Evolutionary conservation across 1,139 yeast genomes (phyloP).

Genomic region (Taphrina wiesneri): DNA sequence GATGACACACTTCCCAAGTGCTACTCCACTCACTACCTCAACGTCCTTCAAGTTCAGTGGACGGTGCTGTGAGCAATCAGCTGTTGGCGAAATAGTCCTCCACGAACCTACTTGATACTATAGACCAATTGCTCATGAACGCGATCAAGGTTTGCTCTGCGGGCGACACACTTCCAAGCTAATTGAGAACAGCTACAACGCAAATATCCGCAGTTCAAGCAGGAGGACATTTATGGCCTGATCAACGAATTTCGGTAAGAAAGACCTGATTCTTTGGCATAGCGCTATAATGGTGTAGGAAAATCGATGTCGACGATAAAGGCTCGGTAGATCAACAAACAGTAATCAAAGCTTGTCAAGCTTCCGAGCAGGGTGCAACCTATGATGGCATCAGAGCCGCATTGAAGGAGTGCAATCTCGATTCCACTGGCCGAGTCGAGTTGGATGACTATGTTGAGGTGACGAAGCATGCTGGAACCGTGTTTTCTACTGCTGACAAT

Average conservation of each 20-base stretch:
- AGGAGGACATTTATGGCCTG: constrained; percentile 78
- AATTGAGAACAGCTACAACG: constrained; percentile 49
- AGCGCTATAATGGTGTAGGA: constrained; percentile 71
- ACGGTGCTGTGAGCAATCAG: too few relatives aligned
- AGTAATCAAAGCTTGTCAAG: constrained; percentile 79
- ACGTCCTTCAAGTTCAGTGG: too few relatives aligned
- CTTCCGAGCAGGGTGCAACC: constrained; percentile 67
- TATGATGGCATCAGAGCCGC: constrained; percentile 95
- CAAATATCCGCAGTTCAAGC: constrained; percentile 81
- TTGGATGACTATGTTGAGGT: constrained; percentile 93
- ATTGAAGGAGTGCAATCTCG: constrained; percentile 83
- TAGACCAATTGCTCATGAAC: neutral
- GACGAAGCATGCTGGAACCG: constrained; percentile 21
- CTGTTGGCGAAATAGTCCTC: too few relatives aligned
- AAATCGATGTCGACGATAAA: constrained; percentile 82
- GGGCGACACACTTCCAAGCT: neutral
- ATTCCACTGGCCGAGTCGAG: constrained; percentile 96
- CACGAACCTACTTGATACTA: neutral
- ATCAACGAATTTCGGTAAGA: constrained; percentile 71
- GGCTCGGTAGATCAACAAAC: constrained; percentile 96
- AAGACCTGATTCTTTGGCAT: constrained; percentile 79
- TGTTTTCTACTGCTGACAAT: neutral
- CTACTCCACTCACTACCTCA: neutral
- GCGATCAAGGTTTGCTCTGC: constrained; percentile 10
- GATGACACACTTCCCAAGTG: neutral